Conservation (phyloP, 2,329 filamentous ascomycete genomes). For the Microdochium trichocladiopsis region DNA sequence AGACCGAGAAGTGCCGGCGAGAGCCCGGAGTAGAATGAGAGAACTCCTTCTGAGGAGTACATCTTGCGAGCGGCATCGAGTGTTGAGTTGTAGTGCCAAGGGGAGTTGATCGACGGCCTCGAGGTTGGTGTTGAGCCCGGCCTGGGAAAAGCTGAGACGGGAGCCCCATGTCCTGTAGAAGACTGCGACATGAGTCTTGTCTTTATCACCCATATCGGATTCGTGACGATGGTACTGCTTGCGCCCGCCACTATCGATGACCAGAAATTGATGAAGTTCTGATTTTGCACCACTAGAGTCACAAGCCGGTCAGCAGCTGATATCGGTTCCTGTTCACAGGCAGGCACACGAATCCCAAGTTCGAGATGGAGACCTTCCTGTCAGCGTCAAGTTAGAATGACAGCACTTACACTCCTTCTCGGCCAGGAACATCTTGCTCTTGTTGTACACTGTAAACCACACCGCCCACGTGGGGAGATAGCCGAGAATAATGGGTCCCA, state of each 20-base stretch:
- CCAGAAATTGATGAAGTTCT: conserved; percentile 74
- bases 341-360: too few species aligned
- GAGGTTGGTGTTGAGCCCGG: conserved; percentile 46
- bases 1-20: conserved; percentile 87
- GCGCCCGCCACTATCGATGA: conserved; percentile 87
- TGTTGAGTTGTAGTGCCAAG: conserved; percentile 88
- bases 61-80: conserved; percentile 91
- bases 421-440: conserved; percentile 68
- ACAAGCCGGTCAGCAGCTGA: background rate
- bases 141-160: conserved; percentile 37
- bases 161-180: conserved; percentile 38
- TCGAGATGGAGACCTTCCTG: too few species aligned
- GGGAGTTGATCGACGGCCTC: conserved; percentile 51
- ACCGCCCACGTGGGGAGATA: conserved; percentile 98
- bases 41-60: conserved; percentile 83
- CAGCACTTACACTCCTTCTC: conserved; percentile 53
- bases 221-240: conserved; percentile 89
- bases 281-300: conserved; percentile 45
- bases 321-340: too few species aligned
- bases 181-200: conserved; percentile 94
- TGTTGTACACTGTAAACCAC: conserved; percentile 95
- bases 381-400: conserved; percentile 3
- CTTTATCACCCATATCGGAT: conserved; percentile 99
- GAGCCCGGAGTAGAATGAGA: conserved; percentile 91
- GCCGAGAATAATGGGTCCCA: conserved; percentile 90